A percentile compares a stretch with the other conserved stretches of the same genome.
Evolutionary conservation across 257 asterid species (phyloP).

Genomic region (Solanum stenotomum): DNA sequence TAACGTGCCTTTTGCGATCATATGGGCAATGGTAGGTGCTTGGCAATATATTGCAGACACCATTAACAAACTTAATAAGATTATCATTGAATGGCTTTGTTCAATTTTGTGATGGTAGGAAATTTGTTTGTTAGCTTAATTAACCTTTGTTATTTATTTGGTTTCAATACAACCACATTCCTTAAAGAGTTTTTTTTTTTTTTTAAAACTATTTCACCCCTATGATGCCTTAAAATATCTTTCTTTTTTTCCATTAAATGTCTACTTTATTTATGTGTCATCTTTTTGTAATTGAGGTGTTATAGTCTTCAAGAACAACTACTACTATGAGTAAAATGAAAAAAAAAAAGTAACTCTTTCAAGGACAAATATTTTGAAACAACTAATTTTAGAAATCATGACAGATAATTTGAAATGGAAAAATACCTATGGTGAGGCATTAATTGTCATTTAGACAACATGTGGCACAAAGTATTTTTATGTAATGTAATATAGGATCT

Average conservation of each 20-base stretch:
- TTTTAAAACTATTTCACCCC: not conserved
- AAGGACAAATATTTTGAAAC: not conserved
- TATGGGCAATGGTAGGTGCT: not conserved
- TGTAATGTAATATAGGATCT: not conserved
- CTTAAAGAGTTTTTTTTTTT: not conserved
- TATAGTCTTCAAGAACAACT: not conserved
- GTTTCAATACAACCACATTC: not conserved
- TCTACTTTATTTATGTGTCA: not conserved
- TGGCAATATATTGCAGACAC: not conserved
- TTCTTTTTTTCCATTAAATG: fast-evolving
- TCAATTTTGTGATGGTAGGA: not conserved
- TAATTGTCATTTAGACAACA: not conserved
- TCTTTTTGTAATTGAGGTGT: not conserved
- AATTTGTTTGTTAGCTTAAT: not conserved
- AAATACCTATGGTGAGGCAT: not conserved
- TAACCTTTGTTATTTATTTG: not conserved
- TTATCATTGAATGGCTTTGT: not conserved
- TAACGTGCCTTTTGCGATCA: not conserved
- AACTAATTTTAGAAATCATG: not conserved
- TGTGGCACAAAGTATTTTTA: too few relatives aligned
- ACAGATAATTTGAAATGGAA: not conserved
- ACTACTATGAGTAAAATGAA: not conserved
- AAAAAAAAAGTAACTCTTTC: not conserved
- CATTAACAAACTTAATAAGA: not conserved
- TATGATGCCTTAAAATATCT: not conserved